Evolutionary conservation across 176 grass and related monocot genomes (phyloP), one percentile per base, ranked within the genome.

Genomic region (Juncus effusus): DNA sequence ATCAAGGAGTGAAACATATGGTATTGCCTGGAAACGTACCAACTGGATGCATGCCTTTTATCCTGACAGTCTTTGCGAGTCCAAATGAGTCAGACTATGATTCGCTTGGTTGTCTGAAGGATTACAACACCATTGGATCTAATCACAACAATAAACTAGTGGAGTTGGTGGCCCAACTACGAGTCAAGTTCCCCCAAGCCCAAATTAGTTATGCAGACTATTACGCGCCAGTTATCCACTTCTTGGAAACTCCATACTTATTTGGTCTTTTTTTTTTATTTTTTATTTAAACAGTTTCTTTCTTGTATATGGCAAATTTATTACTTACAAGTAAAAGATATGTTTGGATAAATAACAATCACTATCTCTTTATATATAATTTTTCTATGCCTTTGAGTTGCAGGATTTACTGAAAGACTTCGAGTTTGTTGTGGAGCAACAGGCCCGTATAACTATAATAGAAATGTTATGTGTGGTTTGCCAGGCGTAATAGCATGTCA

Each of bases 11-110:
- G 7, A 38, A 39, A 50, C 64, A 63, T 53, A 13, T 90, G 38
- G 74, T 85, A 13, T 81, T 85, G 51, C 61, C 78, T 0, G 78
- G 75, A 35, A 82, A 66, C 61, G 6, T 72, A 19, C 82, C 82
- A 4, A 79, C 37, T 10, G 86, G 86, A 2, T 90, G 86, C 75
- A 37, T 44, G 6, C 75, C 82, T 3, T 15, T 64, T 40, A 47
- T 73, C 3, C 60, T 90, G 13, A 76, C 75, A 15, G n/a, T 77
- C 57, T 85, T 56, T 45, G 51, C 54, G 16, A 85, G 78, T 61
- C 16, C 36, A 2, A 37, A 64, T 74, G 6, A 5, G 36, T 11
- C 47, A 0, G 78, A 76, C 36, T 82, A 90, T 62, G 78, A 85
- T 42, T 5, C 6, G 6, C 28, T 57, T 42, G 86, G 81, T 38